Evolutionary conservation across 2,329 filamentous ascomycete genomes (phyloP).

Genomic region (Trichophyton equinum): DNA sequence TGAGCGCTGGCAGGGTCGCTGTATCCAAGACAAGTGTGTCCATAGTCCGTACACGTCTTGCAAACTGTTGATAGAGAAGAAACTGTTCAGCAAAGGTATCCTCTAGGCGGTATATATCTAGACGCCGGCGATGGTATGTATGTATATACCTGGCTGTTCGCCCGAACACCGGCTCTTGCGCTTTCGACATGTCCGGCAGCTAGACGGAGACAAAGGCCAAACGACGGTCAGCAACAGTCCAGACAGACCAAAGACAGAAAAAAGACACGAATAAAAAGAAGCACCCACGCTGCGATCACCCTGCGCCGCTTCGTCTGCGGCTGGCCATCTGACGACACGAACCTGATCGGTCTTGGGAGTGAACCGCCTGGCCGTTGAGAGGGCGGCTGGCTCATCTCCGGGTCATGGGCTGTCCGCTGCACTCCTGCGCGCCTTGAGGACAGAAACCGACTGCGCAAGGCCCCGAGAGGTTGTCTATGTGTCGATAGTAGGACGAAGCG

Average conservation of each 20-base stretch:
- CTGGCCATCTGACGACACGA: constrained; percentile 70
- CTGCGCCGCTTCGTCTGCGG: constrained; percentile 66
- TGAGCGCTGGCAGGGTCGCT: constrained; percentile 33
- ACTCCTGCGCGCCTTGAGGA: constrained; percentile 13
- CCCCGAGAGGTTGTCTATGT: constrained; percentile 21
- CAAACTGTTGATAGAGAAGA: constrained; percentile 33
- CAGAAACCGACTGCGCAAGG: constrained; percentile 24
- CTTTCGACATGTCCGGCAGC: constrained; percentile 60
- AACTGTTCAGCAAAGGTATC: not conserved
- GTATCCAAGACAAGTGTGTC: constrained; percentile 57
- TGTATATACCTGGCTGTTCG: constrained; percentile 45
- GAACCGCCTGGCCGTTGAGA: constrained; percentile 16
- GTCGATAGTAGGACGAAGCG: not conserved
- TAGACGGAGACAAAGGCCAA: constrained; percentile 20
- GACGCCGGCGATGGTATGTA: not conserved
- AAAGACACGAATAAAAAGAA: not conserved
- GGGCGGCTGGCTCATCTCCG: constrained; percentile 13
- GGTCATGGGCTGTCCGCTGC: constrained; percentile 25
- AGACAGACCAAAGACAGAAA: constrained; percentile 3
- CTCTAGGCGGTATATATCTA: not conserved
- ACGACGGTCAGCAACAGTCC: constrained; percentile 2
- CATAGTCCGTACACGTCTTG: constrained; percentile 60
- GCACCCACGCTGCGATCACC: constrained; percentile 62
- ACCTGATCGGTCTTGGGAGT: constrained; percentile 47
- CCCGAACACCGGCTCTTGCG: constrained; percentile 65